phyloP scores from a whole-genome alignment of 163 green algal genomes.

The Scenedesmus sp. region DNA sequence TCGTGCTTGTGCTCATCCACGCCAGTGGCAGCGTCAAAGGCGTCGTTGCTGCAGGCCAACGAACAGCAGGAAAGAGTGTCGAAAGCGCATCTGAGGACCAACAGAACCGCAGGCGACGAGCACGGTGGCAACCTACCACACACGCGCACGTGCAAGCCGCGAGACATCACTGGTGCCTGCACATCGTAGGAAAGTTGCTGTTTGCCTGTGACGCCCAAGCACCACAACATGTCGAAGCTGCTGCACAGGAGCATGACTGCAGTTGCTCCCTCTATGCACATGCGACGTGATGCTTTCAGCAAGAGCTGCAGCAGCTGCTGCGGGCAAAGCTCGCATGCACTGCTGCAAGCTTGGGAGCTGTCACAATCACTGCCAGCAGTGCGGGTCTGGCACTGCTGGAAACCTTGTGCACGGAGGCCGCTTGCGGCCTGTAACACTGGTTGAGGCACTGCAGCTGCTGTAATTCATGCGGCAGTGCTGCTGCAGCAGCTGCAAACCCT shows the following conservation, averaged over 20 bases:
- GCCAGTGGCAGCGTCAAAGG: conserved; percentile 92
- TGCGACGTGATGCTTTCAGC: not conserved
- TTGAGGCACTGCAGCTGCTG: too few relatives aligned
- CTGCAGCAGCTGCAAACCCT: not conserved
- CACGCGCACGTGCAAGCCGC: too few relatives aligned
- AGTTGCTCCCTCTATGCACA: not conserved
- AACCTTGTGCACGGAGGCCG: not conserved
- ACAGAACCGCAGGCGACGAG: too few relatives aligned
- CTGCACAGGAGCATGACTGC: not conserved
- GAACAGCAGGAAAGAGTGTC: not conserved
- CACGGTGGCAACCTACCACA: too few relatives aligned
- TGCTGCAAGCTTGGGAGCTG: too few relatives aligned
- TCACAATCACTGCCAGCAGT: too few relatives aligned
- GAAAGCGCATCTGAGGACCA: too few relatives aligned
- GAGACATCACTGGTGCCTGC: too few relatives aligned
- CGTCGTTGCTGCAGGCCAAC: conserved; percentile 91
- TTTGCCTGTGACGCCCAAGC: too few relatives aligned
- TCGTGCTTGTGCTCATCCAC: conserved; percentile 93
- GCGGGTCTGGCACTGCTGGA: too few relatives aligned
- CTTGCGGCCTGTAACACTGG: not conserved
- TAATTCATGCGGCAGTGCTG: not conserved
- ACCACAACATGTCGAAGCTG: not conserved
- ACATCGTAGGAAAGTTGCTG: too few relatives aligned
- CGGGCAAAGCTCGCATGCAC: too few relatives aligned
- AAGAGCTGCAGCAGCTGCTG: not conserved